These are phyloP conservation scores for Chlamydomonas schloesseri DNA, from an alignment of 139 green algal species.

Conservation along the genomic window DNA sequence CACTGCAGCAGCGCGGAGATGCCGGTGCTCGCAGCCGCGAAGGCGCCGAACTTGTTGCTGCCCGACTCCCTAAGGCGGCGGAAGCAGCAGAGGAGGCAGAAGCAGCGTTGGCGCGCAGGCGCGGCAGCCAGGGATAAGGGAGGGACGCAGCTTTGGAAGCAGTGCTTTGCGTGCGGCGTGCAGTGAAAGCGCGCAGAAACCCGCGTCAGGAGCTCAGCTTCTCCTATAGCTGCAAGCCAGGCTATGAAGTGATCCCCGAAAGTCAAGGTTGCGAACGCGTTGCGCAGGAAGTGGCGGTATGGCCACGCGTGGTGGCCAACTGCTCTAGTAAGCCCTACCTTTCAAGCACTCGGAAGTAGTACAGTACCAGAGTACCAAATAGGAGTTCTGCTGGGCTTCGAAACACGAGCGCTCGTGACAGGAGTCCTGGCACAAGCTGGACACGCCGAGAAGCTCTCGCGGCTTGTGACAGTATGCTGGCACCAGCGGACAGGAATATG, in stretches of 20 bases:
- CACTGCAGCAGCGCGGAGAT: constrained; percentile 56
- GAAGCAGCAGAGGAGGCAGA: not conserved
- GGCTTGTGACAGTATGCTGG: constrained; percentile 57
- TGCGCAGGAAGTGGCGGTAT: too few relatives aligned
- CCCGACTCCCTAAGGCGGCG: constrained; percentile 45
- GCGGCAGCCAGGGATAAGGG: too few relatives aligned
- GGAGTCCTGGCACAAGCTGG: constrained; percentile 30
- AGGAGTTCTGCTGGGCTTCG: constrained; percentile 66
- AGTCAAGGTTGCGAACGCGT: too few relatives aligned
- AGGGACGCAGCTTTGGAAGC: too few relatives aligned
- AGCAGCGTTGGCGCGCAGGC: too few relatives aligned
- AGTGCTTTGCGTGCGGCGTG: too few relatives aligned
- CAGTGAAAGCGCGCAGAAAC: too few relatives aligned
- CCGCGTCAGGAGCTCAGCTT: too few relatives aligned
- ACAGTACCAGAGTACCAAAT: constrained; percentile 63
- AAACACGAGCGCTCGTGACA: constrained; percentile 57
- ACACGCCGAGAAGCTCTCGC: constrained; percentile 44
- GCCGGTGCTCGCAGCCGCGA: constrained; percentile 44
- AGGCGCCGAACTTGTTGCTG: constrained; percentile 68
- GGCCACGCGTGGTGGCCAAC: too few relatives aligned
- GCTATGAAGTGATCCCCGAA: too few relatives aligned
- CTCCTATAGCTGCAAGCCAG: too few relatives aligned
- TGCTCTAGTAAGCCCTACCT: too few relatives aligned
- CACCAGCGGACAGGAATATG: constrained; percentile 51
- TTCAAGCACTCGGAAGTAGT: constrained; percentile 77